Conservation (phyloP, 495 filamentous ascomycete species). For the Astrothelium macrocarpum region DNA sequence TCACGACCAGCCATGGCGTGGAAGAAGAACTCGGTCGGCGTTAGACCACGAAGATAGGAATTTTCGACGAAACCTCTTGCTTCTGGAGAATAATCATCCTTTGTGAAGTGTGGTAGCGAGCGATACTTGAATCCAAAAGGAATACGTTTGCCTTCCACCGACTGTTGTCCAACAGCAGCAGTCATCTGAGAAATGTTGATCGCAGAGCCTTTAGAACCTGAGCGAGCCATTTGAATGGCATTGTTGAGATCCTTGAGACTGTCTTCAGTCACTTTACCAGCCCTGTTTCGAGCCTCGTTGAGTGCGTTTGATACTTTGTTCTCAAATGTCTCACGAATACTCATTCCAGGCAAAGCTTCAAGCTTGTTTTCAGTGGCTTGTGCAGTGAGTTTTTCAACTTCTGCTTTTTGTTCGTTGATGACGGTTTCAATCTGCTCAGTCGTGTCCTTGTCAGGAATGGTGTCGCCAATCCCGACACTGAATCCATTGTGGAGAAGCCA, state of each 20-base stretch:
- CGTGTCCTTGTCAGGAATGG: constrained; percentile 77
- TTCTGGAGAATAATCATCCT: constrained; percentile 96
- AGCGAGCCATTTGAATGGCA: constrained; percentile 86
- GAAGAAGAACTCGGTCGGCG: constrained; percentile 96
- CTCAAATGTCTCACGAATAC: constrained; percentile 95
- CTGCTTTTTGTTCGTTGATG: constrained; percentile 66
- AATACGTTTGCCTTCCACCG: constrained; percentile 96
- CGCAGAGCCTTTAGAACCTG: constrained; percentile 93
- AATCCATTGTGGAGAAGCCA: constrained; percentile 98
- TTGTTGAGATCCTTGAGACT: constrained; percentile 94
- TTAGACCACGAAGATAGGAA: constrained; percentile 92
- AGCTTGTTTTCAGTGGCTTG: constrained; percentile 74
- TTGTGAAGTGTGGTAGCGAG: constrained; percentile 94
- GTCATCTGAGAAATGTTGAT: constrained; percentile 99
- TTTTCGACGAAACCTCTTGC: constrained; percentile 98
- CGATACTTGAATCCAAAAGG: constrained; percentile 99
- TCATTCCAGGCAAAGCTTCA: constrained; percentile 91
- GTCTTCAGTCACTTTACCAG: constrained; percentile 81
- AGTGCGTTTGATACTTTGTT: constrained; percentile 86
- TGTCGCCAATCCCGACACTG: constrained; percentile 97
- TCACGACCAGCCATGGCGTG: constrained; percentile 99
- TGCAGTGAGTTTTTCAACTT: constrained; percentile 62
- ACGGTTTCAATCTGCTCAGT: constrained; percentile 73
- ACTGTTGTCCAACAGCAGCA: constrained; percentile 91
- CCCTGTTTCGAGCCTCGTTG: constrained; percentile 91